Evolutionary conservation across 257 asterid species (phyloP).

Genomic region (Solanum lycopersicoides): DNA sequence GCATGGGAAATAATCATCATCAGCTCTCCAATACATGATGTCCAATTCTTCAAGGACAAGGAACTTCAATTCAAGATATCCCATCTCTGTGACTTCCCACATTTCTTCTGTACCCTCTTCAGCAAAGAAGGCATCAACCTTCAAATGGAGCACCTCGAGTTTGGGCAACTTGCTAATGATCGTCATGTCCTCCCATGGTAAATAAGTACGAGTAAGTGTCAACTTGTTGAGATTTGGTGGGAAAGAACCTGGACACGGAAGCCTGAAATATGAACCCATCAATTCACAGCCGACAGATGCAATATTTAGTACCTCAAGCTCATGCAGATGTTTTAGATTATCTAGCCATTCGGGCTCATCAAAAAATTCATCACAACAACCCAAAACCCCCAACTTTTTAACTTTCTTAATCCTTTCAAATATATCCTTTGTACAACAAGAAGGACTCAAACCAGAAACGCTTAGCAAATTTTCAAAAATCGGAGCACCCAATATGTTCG

Average conservation of each 20-base stretch:
- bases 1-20: not conserved
- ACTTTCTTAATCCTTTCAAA: not conserved
- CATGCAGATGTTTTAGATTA: not conserved
- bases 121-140: accelerated
- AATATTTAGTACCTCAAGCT: not conserved
- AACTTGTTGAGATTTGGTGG: not conserved
- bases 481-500: not conserved
- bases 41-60: not conserved
- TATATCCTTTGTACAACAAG: not conserved
- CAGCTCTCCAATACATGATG: not conserved
- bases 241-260: not conserved
- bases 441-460: not conserved
- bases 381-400: not conserved
- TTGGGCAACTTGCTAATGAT: not conserved
- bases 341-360: not conserved
- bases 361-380: accelerated
- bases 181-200: not conserved
- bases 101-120: not conserved
- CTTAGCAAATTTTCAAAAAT: not conserved
- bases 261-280: accelerated
- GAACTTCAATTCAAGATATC: no score
- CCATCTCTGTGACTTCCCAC: not conserved
- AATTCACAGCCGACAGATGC: not conserved
- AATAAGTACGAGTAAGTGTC: not conserved
- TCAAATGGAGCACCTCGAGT: not conserved